Evolutionary conservation across 129 eudicot species (phyloP).

Genomic region (Chrysanthemum lavandulifolium): DNA sequence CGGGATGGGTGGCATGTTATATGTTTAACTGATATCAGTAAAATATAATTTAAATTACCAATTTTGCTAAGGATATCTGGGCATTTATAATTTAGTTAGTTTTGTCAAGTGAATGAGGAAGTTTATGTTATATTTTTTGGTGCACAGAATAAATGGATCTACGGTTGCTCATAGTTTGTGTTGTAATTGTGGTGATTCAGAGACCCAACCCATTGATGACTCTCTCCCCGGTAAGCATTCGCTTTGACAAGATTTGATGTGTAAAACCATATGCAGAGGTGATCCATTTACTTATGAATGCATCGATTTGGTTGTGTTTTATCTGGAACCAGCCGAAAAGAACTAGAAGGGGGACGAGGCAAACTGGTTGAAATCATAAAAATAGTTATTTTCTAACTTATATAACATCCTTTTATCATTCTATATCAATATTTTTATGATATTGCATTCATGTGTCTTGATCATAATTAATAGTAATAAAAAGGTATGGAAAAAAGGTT

Average conservation of each 20-base stretch:
- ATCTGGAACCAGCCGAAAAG: neutral
- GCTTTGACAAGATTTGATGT: neutral
- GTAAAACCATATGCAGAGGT: neutral
- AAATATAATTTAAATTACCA: neutral
- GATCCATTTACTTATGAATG: no score
- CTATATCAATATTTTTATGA: no score
- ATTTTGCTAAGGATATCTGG: neutral
- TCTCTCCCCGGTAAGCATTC: constrained; percentile 52
- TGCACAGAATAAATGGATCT: constrained; percentile 58
- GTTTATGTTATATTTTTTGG: neutral
- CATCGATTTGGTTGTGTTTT: neutral
- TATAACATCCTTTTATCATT: no score
- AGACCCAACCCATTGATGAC: constrained; percentile 43
- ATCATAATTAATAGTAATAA: no score
- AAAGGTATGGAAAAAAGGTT: no score
- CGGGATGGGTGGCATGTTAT: neutral
- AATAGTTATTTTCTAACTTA: no score
- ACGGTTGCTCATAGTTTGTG: constrained; percentile 28
- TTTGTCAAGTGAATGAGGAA: neutral
- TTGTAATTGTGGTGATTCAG: constrained; percentile 60
- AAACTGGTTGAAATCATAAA: no score
- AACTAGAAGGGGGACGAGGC: no score
- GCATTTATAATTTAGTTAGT: neutral
- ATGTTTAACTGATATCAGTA: neutral
- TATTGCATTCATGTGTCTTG: no score